phyloP scores from a whole-genome alignment of 371 early-diverging fungal genomes.

The Mortierella sp. region DNA sequence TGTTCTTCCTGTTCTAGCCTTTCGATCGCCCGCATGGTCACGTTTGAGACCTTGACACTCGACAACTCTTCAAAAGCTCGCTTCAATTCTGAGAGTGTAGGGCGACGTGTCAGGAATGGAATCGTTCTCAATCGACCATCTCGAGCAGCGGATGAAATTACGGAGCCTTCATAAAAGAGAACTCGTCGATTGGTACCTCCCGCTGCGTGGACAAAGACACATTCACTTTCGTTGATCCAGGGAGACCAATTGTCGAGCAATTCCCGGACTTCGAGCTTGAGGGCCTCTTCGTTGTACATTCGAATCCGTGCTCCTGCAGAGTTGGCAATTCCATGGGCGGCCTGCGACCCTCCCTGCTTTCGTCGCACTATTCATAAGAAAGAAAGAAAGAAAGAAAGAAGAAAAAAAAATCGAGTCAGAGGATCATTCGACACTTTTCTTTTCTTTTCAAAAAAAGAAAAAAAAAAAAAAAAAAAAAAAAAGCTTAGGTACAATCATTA shows the following conservation, averaged over 20 bases:
- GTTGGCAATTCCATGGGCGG: conserved; percentile 84
- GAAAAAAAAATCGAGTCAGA: too few species aligned
- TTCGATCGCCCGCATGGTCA: conserved; percentile 54
- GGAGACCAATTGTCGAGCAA: conserved; percentile 76
- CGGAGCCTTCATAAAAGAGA: conserved; percentile 71
- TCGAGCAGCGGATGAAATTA: conserved; percentile 62
- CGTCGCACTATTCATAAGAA: conserved; percentile 68
- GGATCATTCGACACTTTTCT: too few species aligned
- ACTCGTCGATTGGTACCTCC: conserved; percentile 68
- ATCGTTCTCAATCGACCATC: conserved; percentile 67
- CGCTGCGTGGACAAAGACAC: conserved; percentile 78
- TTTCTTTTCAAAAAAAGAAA: not conserved
- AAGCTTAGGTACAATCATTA: conserved; percentile 16
- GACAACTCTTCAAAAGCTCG: conserved; percentile 61
- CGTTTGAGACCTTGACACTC: conserved; percentile 61
- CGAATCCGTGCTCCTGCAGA: conserved; percentile 93
- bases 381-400: not conserved
- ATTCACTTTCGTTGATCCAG: conserved; percentile 61
- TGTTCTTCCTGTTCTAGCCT: conserved; percentile 41
- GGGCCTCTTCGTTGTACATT: conserved; percentile 85
- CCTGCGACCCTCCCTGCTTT: conserved; percentile 96
- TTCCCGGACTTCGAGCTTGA: conserved; percentile 82
- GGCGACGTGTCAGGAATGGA: conserved; percentile 84
- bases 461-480: not conserved
- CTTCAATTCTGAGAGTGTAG: conserved; percentile 71